These are phyloP conservation scores for Funneliformis geosporum DNA, from an alignment of 192 early-diverging fungal genomes.

Conservation along the genomic window DNA sequence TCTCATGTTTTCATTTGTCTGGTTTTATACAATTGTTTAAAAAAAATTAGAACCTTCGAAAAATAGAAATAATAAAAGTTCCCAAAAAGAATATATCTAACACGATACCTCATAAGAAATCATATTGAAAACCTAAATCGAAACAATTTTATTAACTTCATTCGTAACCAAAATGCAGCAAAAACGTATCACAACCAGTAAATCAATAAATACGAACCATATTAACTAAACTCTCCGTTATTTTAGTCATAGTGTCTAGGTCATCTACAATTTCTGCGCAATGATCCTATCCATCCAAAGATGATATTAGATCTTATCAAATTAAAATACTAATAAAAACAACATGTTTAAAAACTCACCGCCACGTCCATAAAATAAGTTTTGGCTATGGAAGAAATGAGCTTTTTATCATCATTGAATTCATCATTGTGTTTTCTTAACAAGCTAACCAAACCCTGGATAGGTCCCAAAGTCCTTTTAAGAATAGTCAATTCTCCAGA, in stretches of 20 bases:
- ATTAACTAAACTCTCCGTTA: conserved; percentile 49
- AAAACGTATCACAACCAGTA: not conserved
- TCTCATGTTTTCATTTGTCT: conserved; percentile 48
- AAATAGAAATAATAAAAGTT: not conserved
- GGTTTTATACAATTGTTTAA: not conserved
- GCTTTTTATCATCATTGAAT: conserved; percentile 35
- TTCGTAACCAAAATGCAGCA: not conserved
- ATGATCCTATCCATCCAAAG: conserved; percentile 39
- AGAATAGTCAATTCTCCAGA: conserved; percentile 46
- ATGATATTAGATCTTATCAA: not conserved
- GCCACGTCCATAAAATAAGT: conserved; percentile 53
- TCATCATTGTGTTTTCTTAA: conserved; percentile 38
- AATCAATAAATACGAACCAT: conserved; percentile 42
- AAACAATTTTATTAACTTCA: not conserved
- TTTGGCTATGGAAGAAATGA: conserved; percentile 39
- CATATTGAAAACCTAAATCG: conserved; percentile 46
- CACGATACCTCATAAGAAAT: conserved; percentile 42
- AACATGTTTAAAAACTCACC: not conserved
- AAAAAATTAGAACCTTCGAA: not conserved
- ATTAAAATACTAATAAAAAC: not conserved
- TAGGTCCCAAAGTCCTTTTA: conserved; percentile 48
- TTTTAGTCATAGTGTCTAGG: conserved; percentile 45
- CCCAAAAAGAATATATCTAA: not conserved
- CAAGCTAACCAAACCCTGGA: conserved; percentile 44
- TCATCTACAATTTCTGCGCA: conserved; percentile 53